These are phyloP conservation scores for Phalaenopsis equestris DNA, from an alignment of 106 monocot species.

Conservation along the genomic window DNA sequence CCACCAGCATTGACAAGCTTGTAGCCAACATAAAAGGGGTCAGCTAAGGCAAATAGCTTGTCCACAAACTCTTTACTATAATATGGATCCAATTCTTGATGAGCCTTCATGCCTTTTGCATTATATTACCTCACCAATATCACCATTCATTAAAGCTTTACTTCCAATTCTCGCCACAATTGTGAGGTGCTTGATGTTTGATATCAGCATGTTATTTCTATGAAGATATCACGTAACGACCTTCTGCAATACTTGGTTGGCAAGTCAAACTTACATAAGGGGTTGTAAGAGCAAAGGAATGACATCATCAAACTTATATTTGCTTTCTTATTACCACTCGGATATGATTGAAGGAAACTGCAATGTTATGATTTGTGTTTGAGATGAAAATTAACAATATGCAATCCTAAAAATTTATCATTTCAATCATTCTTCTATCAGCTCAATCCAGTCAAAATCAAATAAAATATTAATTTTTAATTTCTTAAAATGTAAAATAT, in stretches of 20 bases:
- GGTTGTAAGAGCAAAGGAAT: no score
- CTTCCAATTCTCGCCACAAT: conserved; percentile 60
- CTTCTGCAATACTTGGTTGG: conserved; percentile 80
- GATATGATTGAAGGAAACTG: no score
- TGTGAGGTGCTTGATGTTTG: conserved; percentile 76
- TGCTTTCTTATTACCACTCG: no score
- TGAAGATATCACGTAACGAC: conserved; percentile 82
- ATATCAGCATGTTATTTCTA: conserved; percentile 73
- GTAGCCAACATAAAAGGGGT: conserved; percentile 76
- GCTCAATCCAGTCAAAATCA: no score
- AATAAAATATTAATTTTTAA: no score
- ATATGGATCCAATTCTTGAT: conserved; percentile 89
- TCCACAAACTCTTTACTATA: conserved; percentile 86
- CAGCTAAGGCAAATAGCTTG: conserved; percentile 59
- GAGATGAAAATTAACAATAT: no score
- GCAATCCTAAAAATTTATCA: no score
- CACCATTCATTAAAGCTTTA: conserved; percentile 84
- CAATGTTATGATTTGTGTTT: no score
- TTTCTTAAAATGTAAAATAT: no score
- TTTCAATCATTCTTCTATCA: no score
- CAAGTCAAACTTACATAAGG: conserved; percentile 62
- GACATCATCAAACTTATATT: no score
- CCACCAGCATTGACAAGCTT: conserved; percentile 93
- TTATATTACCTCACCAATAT: conserved; percentile 78
- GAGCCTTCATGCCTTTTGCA: conserved; percentile 86